Percentiles rank a stretch among this genome's conserved stretches.
Conservation (phyloP, 2,329 filamentous ascomycete genomes). For the Conoideocrella luteorostrata region DNA sequence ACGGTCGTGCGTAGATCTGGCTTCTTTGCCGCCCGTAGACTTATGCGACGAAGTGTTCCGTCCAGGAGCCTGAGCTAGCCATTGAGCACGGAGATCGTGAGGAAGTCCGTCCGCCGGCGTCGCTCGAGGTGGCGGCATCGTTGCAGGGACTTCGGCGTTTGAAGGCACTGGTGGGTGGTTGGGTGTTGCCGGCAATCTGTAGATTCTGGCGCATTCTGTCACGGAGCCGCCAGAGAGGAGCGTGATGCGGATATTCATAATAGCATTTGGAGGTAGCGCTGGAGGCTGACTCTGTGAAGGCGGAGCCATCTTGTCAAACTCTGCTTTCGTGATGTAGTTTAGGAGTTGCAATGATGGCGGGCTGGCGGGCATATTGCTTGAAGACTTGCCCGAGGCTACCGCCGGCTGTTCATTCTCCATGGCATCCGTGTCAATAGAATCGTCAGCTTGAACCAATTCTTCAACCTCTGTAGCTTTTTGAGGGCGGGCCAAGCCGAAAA, state of each 20-base stretch:
- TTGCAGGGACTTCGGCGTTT: slow-evolving; percentile 40
- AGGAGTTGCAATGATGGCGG: slow-evolving; percentile 13
- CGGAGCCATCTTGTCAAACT: slow-evolving; percentile 24
- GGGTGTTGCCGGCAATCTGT: slow-evolving; percentile 58
- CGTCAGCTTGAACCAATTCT: slow-evolving; percentile 7
- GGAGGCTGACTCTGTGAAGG: slow-evolving; percentile 14
- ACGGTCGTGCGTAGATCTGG: slow-evolving; percentile 23
- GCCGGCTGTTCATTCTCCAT: slow-evolving; percentile 26
- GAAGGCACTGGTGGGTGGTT: slow-evolving; percentile 19
- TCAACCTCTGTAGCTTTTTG: slow-evolving; percentile 9
- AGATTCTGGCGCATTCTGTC: slow-evolving; percentile 69
- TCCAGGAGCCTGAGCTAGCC: slow-evolving; percentile 55
- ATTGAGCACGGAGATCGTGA: slow-evolving; percentile 55
- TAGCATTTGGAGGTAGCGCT: slow-evolving; percentile 26
- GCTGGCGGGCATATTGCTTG: not conserved
- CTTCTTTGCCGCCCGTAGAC: slow-evolving; percentile 7
- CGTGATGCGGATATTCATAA: slow-evolving; percentile 59
- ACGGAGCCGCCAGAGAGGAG: slow-evolving; percentile 66
- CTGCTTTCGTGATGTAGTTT: slow-evolving; percentile 19
- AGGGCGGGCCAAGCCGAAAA: slow-evolving; percentile 39
- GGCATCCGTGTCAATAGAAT: slow-evolving; percentile 13
- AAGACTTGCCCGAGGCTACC: not conserved
- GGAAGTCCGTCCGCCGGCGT: slow-evolving; percentile 23
- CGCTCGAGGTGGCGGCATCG: slow-evolving; percentile 24
- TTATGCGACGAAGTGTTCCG: not conserved